A percentile compares a stretch with the other conserved stretches of the same genome.
phyloP scores from a whole-genome alignment of 345 rosid species.

The Eucalyptus shirleyi region DNA sequence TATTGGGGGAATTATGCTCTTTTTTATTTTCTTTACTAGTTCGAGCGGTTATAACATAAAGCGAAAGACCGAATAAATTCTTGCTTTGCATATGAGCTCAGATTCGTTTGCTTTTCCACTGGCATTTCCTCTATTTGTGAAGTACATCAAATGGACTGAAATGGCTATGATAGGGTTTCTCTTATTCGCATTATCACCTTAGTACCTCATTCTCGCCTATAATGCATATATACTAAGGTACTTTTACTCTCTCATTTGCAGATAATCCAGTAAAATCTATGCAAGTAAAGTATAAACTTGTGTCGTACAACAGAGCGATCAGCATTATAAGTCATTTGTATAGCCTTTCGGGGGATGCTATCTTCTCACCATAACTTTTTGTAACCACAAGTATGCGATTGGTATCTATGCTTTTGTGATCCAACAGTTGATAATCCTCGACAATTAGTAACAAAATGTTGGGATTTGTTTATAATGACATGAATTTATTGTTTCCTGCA shows the following conservation, averaged over 20 bases:
- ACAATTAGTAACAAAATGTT: not conserved
- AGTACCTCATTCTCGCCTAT: not conserved
- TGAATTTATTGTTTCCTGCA: not conserved
- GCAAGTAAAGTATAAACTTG: not conserved
- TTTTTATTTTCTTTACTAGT: not conserved
- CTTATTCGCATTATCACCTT: not conserved
- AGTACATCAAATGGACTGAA: not conserved
- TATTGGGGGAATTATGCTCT: not conserved
- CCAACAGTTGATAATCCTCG: not conserved
- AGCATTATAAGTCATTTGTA: not conserved
- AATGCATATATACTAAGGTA: not conserved
- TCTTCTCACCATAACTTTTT: not conserved
- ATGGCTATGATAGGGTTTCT: not conserved
- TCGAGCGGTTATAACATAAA: not conserved
- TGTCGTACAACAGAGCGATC: rapidly evolving
- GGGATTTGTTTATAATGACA: not conserved
- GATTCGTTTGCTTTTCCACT: not conserved
- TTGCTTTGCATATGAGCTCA: not conserved
- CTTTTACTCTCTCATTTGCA: not conserved
- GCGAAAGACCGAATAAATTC: not conserved
- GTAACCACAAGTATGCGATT: no score
- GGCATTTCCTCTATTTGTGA: not conserved
- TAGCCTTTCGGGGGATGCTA: not conserved
- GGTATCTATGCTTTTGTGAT: not conserved
- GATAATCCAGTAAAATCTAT: not conserved